A percentile compares a stretch with the other conserved stretches of the same genome.
Evolutionary conservation across 306 rosid genomes (phyloP).

Genomic region (Gastrolobium villosum): DNA sequence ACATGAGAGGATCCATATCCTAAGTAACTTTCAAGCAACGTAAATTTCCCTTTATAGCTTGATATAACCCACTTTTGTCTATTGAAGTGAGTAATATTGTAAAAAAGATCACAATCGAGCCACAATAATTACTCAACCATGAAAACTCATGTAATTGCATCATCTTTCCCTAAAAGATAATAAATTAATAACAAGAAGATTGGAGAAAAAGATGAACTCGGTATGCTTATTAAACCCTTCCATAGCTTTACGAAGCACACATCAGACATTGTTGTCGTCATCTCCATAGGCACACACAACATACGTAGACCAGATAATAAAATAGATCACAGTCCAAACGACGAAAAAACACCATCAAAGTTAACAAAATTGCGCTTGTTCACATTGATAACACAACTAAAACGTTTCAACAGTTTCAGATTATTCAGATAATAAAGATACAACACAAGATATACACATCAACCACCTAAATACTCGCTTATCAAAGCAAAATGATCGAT

Average conservation of each 20-base stretch:
- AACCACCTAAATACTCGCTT: background rate
- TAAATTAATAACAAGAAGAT: background rate
- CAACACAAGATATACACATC: slow-evolving; percentile 52
- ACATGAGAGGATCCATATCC: no score
- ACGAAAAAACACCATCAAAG: slow-evolving; percentile 1
- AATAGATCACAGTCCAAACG: slow-evolving; percentile 4
- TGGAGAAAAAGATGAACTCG: slow-evolving; percentile 1
- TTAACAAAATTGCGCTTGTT: background rate
- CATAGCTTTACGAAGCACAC: background rate
- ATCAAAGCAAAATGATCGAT: background rate
- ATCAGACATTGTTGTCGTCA: background rate
- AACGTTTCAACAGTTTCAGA: background rate
- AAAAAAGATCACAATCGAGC: background rate
- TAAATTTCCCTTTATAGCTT: slow-evolving; percentile 1
- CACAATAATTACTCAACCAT: background rate
- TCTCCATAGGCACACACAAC: slow-evolving; percentile 19
- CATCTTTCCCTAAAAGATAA: slow-evolving; percentile 21
- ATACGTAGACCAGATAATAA: slow-evolving; percentile 2
- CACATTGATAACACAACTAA: background rate
- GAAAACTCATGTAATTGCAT: background rate
- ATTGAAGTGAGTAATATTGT: background rate
- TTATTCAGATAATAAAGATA: background rate
- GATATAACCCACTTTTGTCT: background rate
- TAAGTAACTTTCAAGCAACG: background rate
- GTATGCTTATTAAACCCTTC: background rate